Percentiles rank a stretch among this genome's conserved stretches.
phyloP scores from a whole-genome alignment of 345 rosid genomes.

The Crucihimalaya himalaica region DNA sequence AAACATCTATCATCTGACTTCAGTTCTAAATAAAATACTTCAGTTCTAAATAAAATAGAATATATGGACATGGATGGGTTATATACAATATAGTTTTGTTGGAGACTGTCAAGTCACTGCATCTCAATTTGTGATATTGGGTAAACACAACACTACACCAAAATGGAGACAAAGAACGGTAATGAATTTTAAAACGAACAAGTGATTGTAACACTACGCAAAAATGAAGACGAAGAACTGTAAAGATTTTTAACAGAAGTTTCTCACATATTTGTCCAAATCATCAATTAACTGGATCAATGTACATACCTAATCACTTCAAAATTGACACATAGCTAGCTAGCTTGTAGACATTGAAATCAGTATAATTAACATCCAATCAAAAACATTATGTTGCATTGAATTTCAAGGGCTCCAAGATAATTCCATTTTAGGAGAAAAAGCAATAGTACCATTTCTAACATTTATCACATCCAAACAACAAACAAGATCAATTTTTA shows the following conservation, averaged over 20 bases:
- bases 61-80: not conserved
- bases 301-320: conserved; percentile 17
- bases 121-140: not conserved
- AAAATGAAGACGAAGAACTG: too few relatives aligned
- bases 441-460: not conserved
- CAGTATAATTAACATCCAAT: not conserved
- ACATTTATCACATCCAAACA: conserved; percentile 41
- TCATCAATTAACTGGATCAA: not conserved
- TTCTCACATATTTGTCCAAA: not conserved
- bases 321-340: not conserved
- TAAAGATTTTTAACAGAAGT: too few relatives aligned
- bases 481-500: conserved; percentile 26
- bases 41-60: not conserved
- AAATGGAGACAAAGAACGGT: not conserved
- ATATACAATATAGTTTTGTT: conserved; percentile 1
- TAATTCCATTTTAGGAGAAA: conserved; percentile 18
- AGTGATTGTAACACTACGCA: not conserved
- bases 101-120: not conserved
- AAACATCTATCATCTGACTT: too few relatives aligned
- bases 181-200: too few relatives aligned
- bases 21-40: not conserved
- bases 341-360: not conserved
- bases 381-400: not conserved
- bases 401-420: not conserved
- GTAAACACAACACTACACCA: conserved; percentile 2